Percentiles rank a stretch among this genome's conserved stretches.
Conservation (phyloP, 2,329 filamentous ascomycete species). For the Nigrospora sphaerica region DNA sequence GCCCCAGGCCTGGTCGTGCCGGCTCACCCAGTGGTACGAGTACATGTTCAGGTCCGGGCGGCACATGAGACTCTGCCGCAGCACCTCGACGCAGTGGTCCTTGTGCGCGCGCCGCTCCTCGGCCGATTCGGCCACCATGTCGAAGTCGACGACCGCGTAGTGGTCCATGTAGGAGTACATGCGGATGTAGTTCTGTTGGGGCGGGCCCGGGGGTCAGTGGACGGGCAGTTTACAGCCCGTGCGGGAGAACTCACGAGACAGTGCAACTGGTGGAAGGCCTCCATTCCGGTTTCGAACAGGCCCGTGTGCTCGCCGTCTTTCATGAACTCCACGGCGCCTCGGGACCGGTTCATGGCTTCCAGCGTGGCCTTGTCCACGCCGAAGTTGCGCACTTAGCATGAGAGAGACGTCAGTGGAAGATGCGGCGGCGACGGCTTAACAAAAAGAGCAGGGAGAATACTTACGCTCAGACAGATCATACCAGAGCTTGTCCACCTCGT, state of each 20-base stretch:
- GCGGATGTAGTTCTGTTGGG: neutral
- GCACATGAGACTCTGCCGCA: neutral
- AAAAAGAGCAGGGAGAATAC: neutral
- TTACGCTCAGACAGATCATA: neutral
- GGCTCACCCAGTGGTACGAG: neutral
- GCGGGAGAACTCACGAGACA: neutral
- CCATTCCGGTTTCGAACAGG: neutral
- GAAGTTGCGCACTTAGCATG: neutral
- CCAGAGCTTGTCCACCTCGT: neutral
- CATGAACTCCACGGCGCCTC: neutral
- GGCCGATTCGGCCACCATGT: neutral
- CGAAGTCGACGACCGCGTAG: neutral
- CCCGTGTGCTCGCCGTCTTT: neutral
- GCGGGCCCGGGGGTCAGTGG: neutral
- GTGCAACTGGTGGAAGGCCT: neutral
- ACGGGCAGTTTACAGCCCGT: too few relatives aligned
- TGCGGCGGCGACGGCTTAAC: neutral
- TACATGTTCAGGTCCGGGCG: neutral
- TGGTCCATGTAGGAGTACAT: neutral
- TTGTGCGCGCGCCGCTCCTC: neutral
- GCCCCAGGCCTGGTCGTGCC: neutral
- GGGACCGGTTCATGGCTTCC: neutral
- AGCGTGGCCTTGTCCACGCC: neutral
- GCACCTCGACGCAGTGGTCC: neutral
- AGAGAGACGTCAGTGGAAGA: neutral